Base-by-base conservation (phyloP, 257 asterid species). In the Primulina huaijiensis region DNA sequence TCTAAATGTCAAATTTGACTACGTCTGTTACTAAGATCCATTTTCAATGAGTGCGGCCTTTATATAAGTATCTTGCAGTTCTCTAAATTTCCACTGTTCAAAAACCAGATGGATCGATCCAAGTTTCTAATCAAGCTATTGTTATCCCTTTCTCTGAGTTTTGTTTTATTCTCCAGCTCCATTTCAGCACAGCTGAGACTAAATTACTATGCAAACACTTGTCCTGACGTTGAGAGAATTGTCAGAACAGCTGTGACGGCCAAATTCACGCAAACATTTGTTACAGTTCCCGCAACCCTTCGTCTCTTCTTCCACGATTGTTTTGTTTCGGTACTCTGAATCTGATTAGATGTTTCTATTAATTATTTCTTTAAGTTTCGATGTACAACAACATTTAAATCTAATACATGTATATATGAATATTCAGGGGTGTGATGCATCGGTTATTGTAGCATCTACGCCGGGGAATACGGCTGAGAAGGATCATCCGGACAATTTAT, bases 351-450 rank as follows among this genome's bases (percentile, higher is more conserved):
- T 43, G 17, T 37, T 37, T 37, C 12, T 37, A 37, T 37, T 8
- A 8, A 23, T 21, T 23, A 23, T 43, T 43, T 43, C n/a, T 43
- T 43, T 43, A 11, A 3, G 12, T 0, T 43, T 43, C n/a, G 4
- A 38, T 38, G 19, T 0, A 10, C 2, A 21, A 5, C 37, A 40
- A 10, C 4, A 43, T 43, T 12, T 14, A 7, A 43, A 43, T 10
- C 53, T 1, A 12, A 12, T 0, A 11, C 17, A 8, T 8, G 25
- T 43, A 12, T 43, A 3, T 17, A 35, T 10, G 46, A 8, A 9
- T 38, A 34, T 34, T 34, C 12, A 90, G 98, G 98, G 98, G 2
- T 90, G 97, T 50, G 98, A 92, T 77, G 98, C 97, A 5, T 92
- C 97, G 0, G 73, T 82, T 14, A 77, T 92, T 5, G 35, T 92